Percentiles rank a stretch among this genome's conserved stretches.
These are phyloP conservation scores for Aphanoascus verrucosus DNA, from an alignment of 2,329 filamentous ascomycete genomes.

Conservation along the genomic window DNA sequence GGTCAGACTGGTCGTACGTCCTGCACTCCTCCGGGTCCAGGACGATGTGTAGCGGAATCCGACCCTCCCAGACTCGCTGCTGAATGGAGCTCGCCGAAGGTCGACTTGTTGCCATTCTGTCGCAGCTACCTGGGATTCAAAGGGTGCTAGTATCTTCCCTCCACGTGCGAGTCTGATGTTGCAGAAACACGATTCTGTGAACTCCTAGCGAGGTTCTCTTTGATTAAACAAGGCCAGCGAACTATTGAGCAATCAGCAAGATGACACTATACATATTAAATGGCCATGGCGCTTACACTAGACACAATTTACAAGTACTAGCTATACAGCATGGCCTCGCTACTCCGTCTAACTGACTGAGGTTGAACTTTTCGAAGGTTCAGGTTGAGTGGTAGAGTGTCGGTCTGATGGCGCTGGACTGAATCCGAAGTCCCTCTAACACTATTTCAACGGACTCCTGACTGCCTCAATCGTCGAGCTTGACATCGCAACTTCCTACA, in stretches of 20 bases:
- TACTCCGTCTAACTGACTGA: neutral
- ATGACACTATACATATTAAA: neutral
- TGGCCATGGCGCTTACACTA: neutral
- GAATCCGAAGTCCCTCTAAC: neutral
- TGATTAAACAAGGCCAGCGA: neutral
- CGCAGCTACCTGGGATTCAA: neutral
- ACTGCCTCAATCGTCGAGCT: no score
- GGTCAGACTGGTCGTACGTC: slow-evolving; percentile 49
- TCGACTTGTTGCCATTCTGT: slow-evolving; percentile 15
- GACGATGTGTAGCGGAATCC: slow-evolving; percentile 49
- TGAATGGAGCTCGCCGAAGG: slow-evolving; percentile 27
- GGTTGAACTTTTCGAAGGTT: neutral
- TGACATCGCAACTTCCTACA: no score
- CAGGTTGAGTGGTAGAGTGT: neutral
- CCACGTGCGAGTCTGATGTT: neutral
- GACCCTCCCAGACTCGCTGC: slow-evolving; percentile 48
- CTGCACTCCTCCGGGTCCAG: slow-evolving; percentile 50
- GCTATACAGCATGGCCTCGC: neutral
- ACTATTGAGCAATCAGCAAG: neutral
- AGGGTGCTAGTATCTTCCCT: neutral
- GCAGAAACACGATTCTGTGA: neutral
- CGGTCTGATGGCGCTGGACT: neutral
- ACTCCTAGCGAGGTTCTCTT: no score
- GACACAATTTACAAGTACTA: neutral
- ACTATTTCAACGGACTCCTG: no score